Base-by-base conservation (phyloP, 768 basidiomycete genomes). In the Pleurotus salmoneostramineus region DNA sequence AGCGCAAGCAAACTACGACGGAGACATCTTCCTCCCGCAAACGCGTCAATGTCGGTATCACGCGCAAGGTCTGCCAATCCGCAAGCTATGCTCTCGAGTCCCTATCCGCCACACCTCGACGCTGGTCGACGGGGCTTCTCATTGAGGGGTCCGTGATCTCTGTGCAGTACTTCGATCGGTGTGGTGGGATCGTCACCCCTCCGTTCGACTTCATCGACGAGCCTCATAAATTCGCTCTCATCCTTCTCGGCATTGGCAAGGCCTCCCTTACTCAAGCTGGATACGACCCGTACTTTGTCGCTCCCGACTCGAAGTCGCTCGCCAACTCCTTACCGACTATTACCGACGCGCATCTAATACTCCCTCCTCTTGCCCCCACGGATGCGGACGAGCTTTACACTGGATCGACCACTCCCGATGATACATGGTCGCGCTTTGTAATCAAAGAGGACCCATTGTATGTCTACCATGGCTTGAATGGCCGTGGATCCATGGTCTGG, bases 101-200 rank as follows among this genome's bases (percentile, higher is more conserved):
- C 40, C 55, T 68, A 35, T 56, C 42, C 11, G 52, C 44, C 2
- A 57, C 57, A 12, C 61, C 58, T 56, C 62, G 68, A 8, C 55
- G 60, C 43, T 66, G 60, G 49, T 51, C 57, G 1, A 60, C 64
- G 14, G 66, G 70, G 4, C 59, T 69, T n/a, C 58, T 63, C 37
- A 60, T 71, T 11, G 58, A 66, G n/a, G 37, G 59, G 14, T 60
- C 50, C 1, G 49, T 6, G 4, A 55, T 67, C 14, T 62, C 57
- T 1, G 57, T 71, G 4, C 68, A 65, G 65, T 72, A 71, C 56
- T 67, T 59, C 42, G 69, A 72, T 57, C 60, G 69, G 12, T 46
- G 58, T 11, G 65, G 66, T 12, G 56, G 66, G 4, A 56, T 66
- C 17, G 60, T 58, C n/a, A 56, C 64, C 6, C 40, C 15, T 2